phyloP scores from a whole-genome alignment of 148 eudicot species.

The Bassia scoparia region DNA sequence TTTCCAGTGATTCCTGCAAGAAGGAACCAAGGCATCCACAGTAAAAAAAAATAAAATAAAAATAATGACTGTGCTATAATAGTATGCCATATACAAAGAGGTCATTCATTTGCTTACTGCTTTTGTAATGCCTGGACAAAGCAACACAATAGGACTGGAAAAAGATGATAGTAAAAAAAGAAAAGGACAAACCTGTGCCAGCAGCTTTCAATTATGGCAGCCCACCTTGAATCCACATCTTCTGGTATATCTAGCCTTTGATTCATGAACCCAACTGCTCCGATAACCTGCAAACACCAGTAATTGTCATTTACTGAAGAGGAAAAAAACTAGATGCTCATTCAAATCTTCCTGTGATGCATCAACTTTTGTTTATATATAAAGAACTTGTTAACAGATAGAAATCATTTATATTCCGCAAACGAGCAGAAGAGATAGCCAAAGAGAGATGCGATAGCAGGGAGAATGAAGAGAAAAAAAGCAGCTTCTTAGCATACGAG shows the following conservation, averaged over 20 bases:
- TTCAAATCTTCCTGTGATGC: neutral
- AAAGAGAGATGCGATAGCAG: neutral
- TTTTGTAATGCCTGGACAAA: neutral
- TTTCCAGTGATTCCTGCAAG: too few species aligned
- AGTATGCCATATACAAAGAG: neutral
- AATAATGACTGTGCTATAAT: too few species aligned
- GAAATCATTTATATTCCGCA: too few species aligned
- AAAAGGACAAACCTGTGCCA: conserved; percentile 53
- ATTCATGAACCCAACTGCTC: conserved; percentile 93
- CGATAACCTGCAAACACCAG: conserved; percentile 61
- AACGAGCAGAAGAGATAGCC: neutral
- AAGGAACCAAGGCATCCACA: too few species aligned
- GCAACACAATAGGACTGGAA: neutral
- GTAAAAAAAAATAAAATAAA: too few species aligned
- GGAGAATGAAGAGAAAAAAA: neutral
- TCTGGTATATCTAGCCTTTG: conserved; percentile 78
- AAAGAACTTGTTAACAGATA: neutral
- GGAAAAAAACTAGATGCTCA: neutral
- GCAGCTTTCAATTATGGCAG: conserved; percentile 72
- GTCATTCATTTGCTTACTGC: neutral
- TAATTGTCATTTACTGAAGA: neutral
- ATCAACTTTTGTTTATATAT: neutral
- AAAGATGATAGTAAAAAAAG: conserved; percentile 1
- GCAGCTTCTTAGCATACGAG: neutral
- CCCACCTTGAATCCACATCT: conserved; percentile 75